Evolutionary conservation across 495 filamentous ascomycete species (phyloP).

Genomic region (Penicillium turbatum): DNA sequence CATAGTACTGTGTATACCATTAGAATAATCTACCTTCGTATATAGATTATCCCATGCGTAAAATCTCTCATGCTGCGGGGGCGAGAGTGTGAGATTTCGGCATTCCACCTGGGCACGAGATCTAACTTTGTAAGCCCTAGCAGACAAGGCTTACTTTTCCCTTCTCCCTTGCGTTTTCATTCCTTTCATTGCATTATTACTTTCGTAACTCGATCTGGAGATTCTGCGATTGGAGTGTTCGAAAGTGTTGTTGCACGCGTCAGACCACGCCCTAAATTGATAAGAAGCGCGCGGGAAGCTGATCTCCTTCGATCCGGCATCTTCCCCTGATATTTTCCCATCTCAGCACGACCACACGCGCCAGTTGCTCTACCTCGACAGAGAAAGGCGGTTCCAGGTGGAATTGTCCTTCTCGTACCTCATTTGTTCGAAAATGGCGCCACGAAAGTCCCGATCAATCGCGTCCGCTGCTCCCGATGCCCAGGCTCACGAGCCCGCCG

Average conservation of each 20-base stretch:
- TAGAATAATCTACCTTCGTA: neutral
- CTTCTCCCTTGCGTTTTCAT: constrained; percentile 10
- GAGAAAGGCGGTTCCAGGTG: constrained; percentile 14
- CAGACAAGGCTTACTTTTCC: neutral
- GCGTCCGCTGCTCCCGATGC: constrained; percentile 36
- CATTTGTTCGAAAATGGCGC: constrained; percentile 25
- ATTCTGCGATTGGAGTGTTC: neutral
- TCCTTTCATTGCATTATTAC: constrained; percentile 2
- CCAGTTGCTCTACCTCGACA: constrained; percentile 9
- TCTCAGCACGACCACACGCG: constrained; percentile 11
- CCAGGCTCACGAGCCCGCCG: constrained; percentile 27
- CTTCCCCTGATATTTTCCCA: constrained; percentile 25
- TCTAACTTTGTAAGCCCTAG: constrained; percentile 3
- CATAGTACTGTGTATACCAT: neutral
- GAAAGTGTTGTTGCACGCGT: constrained; percentile 31
- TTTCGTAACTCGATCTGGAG: neutral
- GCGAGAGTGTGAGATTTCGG: constrained; percentile 11
- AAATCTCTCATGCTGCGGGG: constrained; percentile 9
- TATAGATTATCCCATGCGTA: constrained; percentile 5
- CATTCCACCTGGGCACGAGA: constrained; percentile 19
- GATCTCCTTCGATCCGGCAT: constrained; percentile 22
- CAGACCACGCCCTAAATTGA: constrained; percentile 31
- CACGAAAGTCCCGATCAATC: constrained; percentile 24
- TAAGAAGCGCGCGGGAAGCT: constrained; percentile 32
- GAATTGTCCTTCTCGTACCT: constrained; percentile 11